Conservation (phyloP, 169 alveolate species). For the Amoebophrya sp. region DNA sequence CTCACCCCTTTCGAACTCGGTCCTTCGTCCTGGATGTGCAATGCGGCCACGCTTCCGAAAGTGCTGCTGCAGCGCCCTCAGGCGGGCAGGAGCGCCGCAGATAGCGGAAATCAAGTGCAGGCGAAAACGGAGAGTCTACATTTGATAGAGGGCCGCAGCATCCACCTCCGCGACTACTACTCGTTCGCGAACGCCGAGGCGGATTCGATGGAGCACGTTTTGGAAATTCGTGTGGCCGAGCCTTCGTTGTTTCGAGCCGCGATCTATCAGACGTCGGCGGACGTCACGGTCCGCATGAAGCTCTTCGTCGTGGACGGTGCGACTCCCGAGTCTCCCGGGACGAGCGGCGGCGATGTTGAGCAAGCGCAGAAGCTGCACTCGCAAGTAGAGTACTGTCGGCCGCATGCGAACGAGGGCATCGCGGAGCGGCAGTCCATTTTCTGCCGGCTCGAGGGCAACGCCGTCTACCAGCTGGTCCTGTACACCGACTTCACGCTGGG, state of each 20-base stretch:
- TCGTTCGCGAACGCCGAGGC: constrained; percentile 9
- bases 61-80: neutral
- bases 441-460: neutral
- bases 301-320: too few relatives aligned
- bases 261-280: neutral
- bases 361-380: too few relatives aligned
- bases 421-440: neutral
- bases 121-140: neutral
- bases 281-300: neutral
- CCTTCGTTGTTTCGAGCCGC: neutral
- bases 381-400: neutral
- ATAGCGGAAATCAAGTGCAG: neutral
- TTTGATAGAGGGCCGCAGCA: neutral
- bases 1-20: constrained; percentile 33
- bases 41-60: constrained; percentile 21
- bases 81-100: neutral
- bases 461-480: constrained; percentile 5
- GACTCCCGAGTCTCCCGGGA: too few relatives aligned
- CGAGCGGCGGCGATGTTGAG: too few relatives aligned
- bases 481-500: constrained; percentile 25
- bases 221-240: neutral
- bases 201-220: constrained; percentile 17
- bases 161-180: constrained; percentile 22
- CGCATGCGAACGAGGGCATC: neutral
- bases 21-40: constrained; percentile 31